phyloP scores from a whole-genome alignment of 2,329 filamentous ascomycete species.

The Aureobasidium uvarum region DNA sequence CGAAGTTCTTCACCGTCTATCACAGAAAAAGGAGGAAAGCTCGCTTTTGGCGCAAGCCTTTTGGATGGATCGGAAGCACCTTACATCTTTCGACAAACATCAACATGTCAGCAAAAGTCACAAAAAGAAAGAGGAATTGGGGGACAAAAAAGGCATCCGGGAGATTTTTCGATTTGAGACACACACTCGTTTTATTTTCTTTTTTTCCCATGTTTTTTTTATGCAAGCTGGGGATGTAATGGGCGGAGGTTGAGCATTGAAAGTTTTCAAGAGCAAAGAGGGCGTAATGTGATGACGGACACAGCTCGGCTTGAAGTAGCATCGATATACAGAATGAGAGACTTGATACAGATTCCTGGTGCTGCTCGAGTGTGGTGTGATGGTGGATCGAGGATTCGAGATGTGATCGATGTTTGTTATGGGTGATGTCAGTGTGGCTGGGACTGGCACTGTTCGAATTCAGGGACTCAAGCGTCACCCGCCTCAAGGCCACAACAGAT shows the following conservation, averaged over 20 bases:
- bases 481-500: not conserved
- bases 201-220: conserved; percentile 23
- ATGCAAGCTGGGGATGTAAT: conserved; percentile 19
- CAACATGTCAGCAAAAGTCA: not conserved
- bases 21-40: conserved; percentile 21
- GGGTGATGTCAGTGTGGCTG: conserved; percentile 18
- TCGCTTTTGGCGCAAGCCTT: conserved; percentile 21
- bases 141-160: conserved; percentile 1
- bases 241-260: conserved; percentile 1
- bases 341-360: not conserved
- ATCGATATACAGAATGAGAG: conserved; percentile 12
- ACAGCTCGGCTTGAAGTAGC: not conserved
- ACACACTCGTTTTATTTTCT: conserved; percentile 4
- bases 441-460: not conserved
- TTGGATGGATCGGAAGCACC: conserved; percentile 14
- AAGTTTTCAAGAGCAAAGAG: not conserved
- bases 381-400: not conserved
- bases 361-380: not conserved
- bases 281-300: conserved; percentile 15
- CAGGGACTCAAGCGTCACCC: not conserved
- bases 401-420: not conserved
- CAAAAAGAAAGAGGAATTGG: not conserved
- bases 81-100: conserved; percentile 4
- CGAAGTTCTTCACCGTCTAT: conserved; percentile 20
- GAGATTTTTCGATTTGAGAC: conserved; percentile 13